Evolutionary conservation across 1,139 yeast genomes (phyloP), one percentile per base, ranked within the genome.

Genomic region (Nakaseomyces glabratus): DNA sequence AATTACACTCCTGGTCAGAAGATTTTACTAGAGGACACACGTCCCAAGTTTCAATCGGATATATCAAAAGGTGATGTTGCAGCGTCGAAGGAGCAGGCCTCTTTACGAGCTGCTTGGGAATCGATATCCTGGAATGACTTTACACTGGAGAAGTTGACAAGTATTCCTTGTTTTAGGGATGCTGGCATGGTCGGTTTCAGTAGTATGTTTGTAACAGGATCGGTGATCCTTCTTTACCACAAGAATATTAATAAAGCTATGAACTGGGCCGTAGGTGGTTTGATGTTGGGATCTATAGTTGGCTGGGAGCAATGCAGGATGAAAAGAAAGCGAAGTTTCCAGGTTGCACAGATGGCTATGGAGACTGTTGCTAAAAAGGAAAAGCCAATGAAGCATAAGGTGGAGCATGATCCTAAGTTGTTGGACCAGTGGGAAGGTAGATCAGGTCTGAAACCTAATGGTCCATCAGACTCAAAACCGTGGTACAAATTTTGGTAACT

Each of bases 221-320:
- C 78, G 0, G 82, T 84, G 24, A 73, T 88, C 36, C 75, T 79
- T 41, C 52, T 78, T 24, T 73, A 81, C 36, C 82, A 81, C 46
- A 76, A 79, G 47, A 71, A 77, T 25, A 66, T 78, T 1, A 53
- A 63, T 6, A 68, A 71, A 43, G 76, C 93, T 1, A 63, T 75
- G 20, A 82, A 86, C 56, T 88, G 96, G 95, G 78, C 79, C 4
- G 68, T 82, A 34, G 82, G 84, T 30, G 94, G 93, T 3, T 73
- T 86, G 45, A 61, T 82, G 42, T 57, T 85, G 23, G 96, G 95
- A 1, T 76, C 84, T 35, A 68, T 82, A 1, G 77, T 82, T 23
- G 84, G 94, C 1, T 88, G 95, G 95, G 95, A 88, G 57, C 94
- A 84, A 58, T 88, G 97, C 56, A 67, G 95, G 40, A 69, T 76